Evolutionary conservation across 495 filamentous ascomycete species (phyloP).

Genomic region (Aspergillus bertholletiae): DNA sequence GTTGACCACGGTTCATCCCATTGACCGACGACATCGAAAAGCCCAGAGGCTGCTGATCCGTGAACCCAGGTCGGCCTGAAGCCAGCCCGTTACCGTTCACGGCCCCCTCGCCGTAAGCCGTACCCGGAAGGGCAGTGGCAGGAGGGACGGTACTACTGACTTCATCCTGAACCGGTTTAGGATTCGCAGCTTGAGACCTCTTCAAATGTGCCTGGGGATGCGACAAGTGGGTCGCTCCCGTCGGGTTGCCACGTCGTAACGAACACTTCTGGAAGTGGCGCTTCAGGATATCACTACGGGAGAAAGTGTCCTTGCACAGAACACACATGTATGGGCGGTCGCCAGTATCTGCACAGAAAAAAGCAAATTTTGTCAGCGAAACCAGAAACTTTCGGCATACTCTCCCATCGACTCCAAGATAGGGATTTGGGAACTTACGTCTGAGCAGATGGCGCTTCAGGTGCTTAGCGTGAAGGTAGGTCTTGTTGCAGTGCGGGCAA

Average conservation of each 20-base stretch:
- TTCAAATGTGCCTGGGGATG: constrained; percentile 86
- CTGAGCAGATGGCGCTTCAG: constrained; percentile 91
- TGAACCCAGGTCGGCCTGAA: constrained; percentile 32
- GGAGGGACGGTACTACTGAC: constrained; percentile 43
- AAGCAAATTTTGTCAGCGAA: constrained; percentile 4
- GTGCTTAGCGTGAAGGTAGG: constrained; percentile 96
- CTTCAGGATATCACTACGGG: constrained; percentile 95
- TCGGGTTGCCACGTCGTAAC: constrained; percentile 89
- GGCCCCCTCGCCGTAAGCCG: constrained; percentile 42
- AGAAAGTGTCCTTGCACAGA: constrained; percentile 97
- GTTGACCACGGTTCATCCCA: constrained; percentile 43
- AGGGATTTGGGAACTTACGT: constrained; percentile 61
- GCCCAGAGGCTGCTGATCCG: constrained; percentile 46
- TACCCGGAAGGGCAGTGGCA: constrained; percentile 43
- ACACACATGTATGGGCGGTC: constrained; percentile 96
- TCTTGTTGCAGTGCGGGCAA: constrained; percentile 95
- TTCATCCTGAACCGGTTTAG: constrained; percentile 49
- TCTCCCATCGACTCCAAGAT: neutral
- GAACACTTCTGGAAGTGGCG: constrained; percentile 99
- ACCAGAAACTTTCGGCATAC: neutral
- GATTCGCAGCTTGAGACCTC: constrained; percentile 60
- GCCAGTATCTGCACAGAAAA: constrained; percentile 68
- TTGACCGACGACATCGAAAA: constrained; percentile 46
- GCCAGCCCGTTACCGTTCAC: constrained; percentile 46
- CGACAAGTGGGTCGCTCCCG: constrained; percentile 84